Base-by-base conservation (phyloP, 768 basidiomycete species). In the Suillus brevipes region DNA sequence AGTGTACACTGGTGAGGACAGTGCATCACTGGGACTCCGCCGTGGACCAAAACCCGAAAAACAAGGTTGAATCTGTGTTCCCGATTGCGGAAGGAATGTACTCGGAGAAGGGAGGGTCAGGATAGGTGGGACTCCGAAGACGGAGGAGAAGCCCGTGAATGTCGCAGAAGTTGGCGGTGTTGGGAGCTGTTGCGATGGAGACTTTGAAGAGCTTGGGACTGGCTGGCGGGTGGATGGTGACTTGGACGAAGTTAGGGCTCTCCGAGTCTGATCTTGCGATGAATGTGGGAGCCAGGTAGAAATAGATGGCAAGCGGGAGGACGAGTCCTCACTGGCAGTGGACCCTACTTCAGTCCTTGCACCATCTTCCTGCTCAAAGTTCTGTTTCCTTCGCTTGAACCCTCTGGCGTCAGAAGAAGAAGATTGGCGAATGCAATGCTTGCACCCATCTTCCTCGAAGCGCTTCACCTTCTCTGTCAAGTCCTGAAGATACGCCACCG, bases 401-500 rank as follows among this genome's bases (percentile, higher is more conserved):
- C 52, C 38, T 40, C 63, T 56, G 40, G 62, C 25, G 61, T 64
- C 70, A 6, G 31, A 42, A 40, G 36, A 64, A 20, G 45, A 71
- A 63, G 59, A 73, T 69, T 60, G 69, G 63, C 64, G 6, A 59
- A 42, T 31, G 12, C 25, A 31, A 1, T 64, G 64, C 63, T 20
- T 66, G 69, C 73, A 73, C 31, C 76, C 66, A 47, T 49, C 42
- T 20, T 63, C 65, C 65, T 85, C 84, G 31, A 87, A 78, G n/a
- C 72, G 73, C 49, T 67, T 66, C 65, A 93, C 86, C 58, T 80
- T 83, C 38, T 79, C 77, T 4, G 91, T 78, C 50, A 95, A 82
- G 65, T 90, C 87, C 76, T 89, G 83, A 77, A 95, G 84, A 77
- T 88, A 93, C 1, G 85, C 75, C 14, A 96, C 94, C 0, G 94